Conservation (phyloP, 129 eudicot species). For the Deinandra increscens region DNA sequence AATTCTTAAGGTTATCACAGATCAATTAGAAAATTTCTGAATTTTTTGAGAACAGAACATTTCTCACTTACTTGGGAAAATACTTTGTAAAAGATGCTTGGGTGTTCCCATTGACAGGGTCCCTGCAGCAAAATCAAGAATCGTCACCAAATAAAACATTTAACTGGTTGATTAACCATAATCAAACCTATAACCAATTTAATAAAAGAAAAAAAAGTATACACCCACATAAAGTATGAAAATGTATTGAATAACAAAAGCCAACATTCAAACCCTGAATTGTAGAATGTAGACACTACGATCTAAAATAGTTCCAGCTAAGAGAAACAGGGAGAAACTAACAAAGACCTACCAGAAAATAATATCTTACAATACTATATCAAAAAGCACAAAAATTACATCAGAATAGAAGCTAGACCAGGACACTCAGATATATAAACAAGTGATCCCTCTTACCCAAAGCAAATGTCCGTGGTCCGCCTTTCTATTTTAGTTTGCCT, state of each 20-base stretch:
- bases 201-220: neutral
- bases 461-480: neutral
- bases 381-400: neutral
- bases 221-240: constrained; percentile 15
- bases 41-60: neutral
- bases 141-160: constrained; percentile 28
- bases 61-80: constrained; percentile 67
- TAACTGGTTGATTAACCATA: no score
- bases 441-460: neutral
- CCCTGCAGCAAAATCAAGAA: constrained; percentile 30
- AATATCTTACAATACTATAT: neutral
- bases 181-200: constrained; percentile 4
- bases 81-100: constrained; percentile 33
- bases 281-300: neutral
- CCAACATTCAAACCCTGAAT: neutral
- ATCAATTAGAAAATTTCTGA: neutral
- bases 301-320: neutral
- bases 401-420: neutral
- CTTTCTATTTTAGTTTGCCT: neutral
- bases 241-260: neutral
- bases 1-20: neutral
- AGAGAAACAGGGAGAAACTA: neutral
- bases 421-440: neutral
- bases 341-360: neutral
- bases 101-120: constrained; percentile 30